Base-by-base conservation (phyloP, 495 filamentous ascomycete species). In the Penicillium psychrofluorescens region DNA sequence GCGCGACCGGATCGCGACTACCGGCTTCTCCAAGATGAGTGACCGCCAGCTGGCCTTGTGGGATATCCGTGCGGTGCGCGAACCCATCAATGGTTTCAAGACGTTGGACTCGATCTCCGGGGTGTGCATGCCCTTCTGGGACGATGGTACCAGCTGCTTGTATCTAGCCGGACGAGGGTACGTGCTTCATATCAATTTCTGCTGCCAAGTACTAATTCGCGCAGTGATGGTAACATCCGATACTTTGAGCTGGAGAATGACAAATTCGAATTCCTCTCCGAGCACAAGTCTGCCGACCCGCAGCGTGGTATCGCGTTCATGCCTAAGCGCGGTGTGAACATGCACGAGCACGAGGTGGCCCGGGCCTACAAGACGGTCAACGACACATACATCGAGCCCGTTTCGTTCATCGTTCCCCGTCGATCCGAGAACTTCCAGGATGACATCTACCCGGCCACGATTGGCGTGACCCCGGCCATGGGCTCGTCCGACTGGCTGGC, bases 91-190 rank as follows among this genome's bases (percentile, higher is more conserved):
- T 29, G 90, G 88, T 4, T 95, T 95, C 66, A 79, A 79, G 56
- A 83, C 80, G 36, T 72, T 98, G 37, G 94, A 97, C 63, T 88
- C 88, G 22, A 95, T 95, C 50, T 96, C 91, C 12, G 94, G 94
- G 55, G 89, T 98, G 36, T 95, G 88, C 74, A 97, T 98, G 88
- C 92, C 92, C 6, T 98, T 98, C 79, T 98, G 92, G 92, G 92
- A 98, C 62, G 94, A 97, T 40, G 85, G 88, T 31, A 95, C 87
- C 7, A 86, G 88, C 63, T 90, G 86, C 49, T 70, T 98, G 54
- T 98, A 95, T 63, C 72, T 97, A 47, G 92, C 94, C 43, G 92
- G 92, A 49, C 95, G 95, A 72, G 92, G 91, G 88, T 95, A 67
- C 70, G 85, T 74, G 8, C 15, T 29, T 10, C 29, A 12, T 9